These are phyloP conservation scores for Rickenella mellea DNA, from an alignment of 768 basidiomycete species.

Conservation along the genomic window DNA sequence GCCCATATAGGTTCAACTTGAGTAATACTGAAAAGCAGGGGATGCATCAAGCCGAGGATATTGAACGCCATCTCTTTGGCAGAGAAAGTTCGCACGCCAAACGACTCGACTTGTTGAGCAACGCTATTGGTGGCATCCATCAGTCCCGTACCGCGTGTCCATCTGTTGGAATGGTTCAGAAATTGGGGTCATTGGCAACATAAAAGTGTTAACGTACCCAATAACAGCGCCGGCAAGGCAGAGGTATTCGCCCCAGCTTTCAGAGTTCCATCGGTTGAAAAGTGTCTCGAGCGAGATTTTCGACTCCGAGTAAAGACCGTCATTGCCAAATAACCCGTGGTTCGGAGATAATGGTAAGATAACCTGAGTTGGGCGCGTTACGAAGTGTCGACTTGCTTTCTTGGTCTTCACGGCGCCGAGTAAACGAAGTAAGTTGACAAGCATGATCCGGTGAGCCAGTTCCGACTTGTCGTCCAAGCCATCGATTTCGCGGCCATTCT, in stretches of 20 bases:
- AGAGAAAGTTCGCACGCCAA: conserved; percentile 96
- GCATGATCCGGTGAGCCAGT: conserved; percentile 96
- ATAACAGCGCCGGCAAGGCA: conserved; percentile 98
- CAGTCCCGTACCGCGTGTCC: conserved; percentile 96
- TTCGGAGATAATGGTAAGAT: conserved; percentile 97
- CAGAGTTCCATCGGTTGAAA: conserved; percentile 96
- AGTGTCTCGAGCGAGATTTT: conserved; percentile 97
- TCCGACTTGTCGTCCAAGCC: conserved; percentile 95
- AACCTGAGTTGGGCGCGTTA: conserved; percentile 97
- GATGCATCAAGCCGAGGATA: conserved; percentile 98
- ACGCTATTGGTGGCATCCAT: conserved; percentile 95
- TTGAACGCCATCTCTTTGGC: conserved; percentile 99
- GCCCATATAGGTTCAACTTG: conserved; percentile 99
- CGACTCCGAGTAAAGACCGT: conserved; percentile 95
- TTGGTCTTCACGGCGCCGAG: conserved; percentile 96
- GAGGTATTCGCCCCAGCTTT: conserved; percentile 98
- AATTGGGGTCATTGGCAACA: conserved; percentile 3
- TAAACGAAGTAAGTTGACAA: conserved; percentile 92
- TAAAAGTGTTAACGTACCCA: conserved; percentile 45
- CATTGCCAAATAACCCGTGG: conserved; percentile 95
- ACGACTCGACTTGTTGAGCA: conserved; percentile 85
- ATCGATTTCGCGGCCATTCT: conserved; percentile 98
- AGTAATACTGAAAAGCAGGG: conserved; percentile 96
- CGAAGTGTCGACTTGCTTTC: conserved; percentile 94
- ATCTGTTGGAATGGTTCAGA: conserved; percentile 39